A percentile compares a stretch with the other conserved stretches of the same genome.
phyloP scores from a whole-genome alignment of 2,329 filamentous ascomycete species.

The Colletotrichum sp. region DNA sequence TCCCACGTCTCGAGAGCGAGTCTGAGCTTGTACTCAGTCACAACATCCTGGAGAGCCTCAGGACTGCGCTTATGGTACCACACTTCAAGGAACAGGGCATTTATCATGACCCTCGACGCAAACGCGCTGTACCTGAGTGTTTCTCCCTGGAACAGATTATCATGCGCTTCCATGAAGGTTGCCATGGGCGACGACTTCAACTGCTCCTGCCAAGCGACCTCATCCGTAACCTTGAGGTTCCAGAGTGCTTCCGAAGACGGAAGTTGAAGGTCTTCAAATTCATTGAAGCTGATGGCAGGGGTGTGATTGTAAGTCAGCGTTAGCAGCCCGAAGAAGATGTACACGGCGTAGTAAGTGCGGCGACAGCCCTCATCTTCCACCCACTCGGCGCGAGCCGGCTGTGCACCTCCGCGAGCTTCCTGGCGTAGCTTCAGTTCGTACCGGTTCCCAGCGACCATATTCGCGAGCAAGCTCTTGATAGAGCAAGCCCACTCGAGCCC shows the following conservation, averaged over 20 bases:
- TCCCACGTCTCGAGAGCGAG: conserved; percentile 99
- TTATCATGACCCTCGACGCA: conserved; percentile 97
- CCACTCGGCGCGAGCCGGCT: conserved; percentile 87
- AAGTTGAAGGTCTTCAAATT: conserved; percentile 91
- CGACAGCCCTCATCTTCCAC: conserved; percentile 96
- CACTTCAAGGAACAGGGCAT: conserved; percentile 95
- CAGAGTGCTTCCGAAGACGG: conserved; percentile 94
- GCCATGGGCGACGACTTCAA: conserved; percentile 74
- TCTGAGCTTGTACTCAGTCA: conserved; percentile 96
- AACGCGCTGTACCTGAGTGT: conserved; percentile 93
- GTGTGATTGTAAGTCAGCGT: conserved; percentile 98
- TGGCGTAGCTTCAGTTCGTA: conserved; percentile 95
- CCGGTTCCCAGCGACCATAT: conserved; percentile 97
- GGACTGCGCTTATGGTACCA: conserved; percentile 99
- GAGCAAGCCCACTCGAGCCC: conserved; percentile 98
- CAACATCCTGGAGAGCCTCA: conserved; percentile 95
- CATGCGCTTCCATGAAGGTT: conserved; percentile 93
- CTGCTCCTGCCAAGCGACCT: conserved; percentile 83
- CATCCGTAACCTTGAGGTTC: conserved; percentile 83
- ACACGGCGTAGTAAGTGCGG: conserved; percentile 96
- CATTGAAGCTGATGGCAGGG: conserved; percentile 96
- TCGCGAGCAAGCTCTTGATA: conserved; percentile 96
- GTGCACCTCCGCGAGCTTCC: conserved; percentile 79
- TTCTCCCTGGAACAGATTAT: conserved; percentile 94
- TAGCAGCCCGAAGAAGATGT: conserved; percentile 96